Percentiles rank a stretch among this genome's conserved stretches.
These are phyloP conservation scores for Fonsecaea multimorphosa DNA, from an alignment of 2,329 filamentous ascomycete species.

Conservation along the genomic window DNA sequence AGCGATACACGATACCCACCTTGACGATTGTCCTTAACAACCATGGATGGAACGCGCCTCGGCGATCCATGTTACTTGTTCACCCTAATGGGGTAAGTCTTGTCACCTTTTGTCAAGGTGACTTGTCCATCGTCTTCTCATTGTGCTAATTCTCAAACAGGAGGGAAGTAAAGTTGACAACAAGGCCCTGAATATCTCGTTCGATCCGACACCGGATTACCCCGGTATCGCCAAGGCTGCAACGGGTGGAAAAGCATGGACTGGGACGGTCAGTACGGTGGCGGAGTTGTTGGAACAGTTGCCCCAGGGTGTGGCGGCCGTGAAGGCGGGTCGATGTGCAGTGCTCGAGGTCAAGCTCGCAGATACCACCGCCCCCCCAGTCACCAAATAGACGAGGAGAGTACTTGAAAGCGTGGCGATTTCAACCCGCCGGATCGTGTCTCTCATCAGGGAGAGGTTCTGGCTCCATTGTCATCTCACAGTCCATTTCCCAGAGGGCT, in stretches of 20 bases:
- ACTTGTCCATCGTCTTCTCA: no score
- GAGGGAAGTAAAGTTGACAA: conserved; percentile 65
- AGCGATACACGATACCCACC: conserved; percentile 69
- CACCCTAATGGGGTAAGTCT: conserved; percentile 64
- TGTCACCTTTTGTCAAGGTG: no score
- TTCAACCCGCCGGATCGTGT: no score
- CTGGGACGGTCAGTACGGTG: conserved; percentile 62
- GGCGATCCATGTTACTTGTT: conserved; percentile 66
- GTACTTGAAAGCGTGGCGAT: no score
- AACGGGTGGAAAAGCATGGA: conserved; percentile 65
- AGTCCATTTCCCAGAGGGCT: no score
- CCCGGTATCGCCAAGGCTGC: conserved; percentile 71
- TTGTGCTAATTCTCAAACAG: no score
- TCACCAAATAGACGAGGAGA: no score
- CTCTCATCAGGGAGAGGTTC: no score
- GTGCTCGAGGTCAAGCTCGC: conserved; percentile 60
- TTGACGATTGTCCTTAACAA: conserved; percentile 73
- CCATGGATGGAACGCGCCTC: conserved; percentile 72
- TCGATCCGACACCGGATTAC: conserved; percentile 70
- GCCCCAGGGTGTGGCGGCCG: conserved; percentile 64
- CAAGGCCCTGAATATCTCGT: conserved; percentile 69
- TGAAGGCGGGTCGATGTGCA: conserved; percentile 62
- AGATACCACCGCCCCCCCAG: not conserved
- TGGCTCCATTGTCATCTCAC: no score
- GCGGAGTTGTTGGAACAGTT: conserved; percentile 61